Percentiles rank a stretch among this genome's conserved stretches.
These are phyloP conservation scores for Neopestalotiopsis rosae DNA, from an alignment of 2,329 filamentous ascomycete genomes.

Conservation along the genomic window DNA sequence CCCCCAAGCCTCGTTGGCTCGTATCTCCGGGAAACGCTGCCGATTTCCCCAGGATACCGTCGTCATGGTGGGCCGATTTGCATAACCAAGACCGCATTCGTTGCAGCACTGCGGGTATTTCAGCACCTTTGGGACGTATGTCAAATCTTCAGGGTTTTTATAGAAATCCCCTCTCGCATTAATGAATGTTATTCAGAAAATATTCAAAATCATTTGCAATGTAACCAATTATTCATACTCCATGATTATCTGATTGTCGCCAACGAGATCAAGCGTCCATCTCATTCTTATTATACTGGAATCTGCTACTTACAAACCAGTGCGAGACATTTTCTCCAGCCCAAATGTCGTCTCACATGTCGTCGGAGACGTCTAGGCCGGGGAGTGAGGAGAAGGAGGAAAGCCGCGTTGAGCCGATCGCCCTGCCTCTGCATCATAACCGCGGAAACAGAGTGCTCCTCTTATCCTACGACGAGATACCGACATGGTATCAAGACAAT, in stretches of 20 bases:
- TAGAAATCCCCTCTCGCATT: not conserved
- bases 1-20: not conserved
- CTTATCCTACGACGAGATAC: constrained; percentile 38
- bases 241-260: not conserved
- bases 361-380: not conserved
- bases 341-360: constrained; percentile 3
- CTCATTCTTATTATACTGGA: not conserved
- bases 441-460: constrained; percentile 15
- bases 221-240: not conserved
- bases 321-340: not conserved
- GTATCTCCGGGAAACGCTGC: not conserved
- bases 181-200: not conserved
- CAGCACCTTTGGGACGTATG: not conserved
- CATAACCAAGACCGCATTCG: constrained; percentile 9
- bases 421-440: not conserved
- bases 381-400: constrained; percentile 10
- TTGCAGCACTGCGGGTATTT: constrained; percentile 11
- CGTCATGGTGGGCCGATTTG: constrained; percentile 17
- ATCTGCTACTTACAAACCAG: not conserved
- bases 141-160: not conserved
- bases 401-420: constrained; percentile 7
- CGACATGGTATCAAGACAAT: constrained; percentile 49
- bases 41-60: constrained; percentile 8
- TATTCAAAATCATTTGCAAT: not conserved
- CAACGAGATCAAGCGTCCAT: not conserved